phyloP scores from a whole-genome alignment of 768 basidiomycete genomes.

The Serendipita indica region DNA sequence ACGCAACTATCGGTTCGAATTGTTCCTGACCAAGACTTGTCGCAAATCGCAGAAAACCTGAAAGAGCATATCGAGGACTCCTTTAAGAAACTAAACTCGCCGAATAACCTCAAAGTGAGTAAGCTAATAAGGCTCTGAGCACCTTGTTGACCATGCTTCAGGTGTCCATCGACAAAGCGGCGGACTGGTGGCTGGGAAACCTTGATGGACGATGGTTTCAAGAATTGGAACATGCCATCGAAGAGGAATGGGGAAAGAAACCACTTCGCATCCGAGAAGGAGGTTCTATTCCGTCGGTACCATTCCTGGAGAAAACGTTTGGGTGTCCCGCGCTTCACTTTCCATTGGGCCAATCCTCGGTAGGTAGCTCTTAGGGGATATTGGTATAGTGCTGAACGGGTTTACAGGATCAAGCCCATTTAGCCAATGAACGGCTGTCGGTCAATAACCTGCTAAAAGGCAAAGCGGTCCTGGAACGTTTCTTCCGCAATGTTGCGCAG shows the following conservation, averaged over 20 bases:
- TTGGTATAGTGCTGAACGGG: conserved; percentile 8
- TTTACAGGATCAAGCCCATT: conserved; percentile 71
- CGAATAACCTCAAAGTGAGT: conserved; percentile 56
- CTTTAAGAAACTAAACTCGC: conserved; percentile 47
- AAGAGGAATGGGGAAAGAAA: conserved; percentile 72
- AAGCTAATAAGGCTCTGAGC: background rate
- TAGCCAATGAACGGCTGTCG: conserved; percentile 86
- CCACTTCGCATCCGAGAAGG: conserved; percentile 88
- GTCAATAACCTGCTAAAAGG: conserved; percentile 66
- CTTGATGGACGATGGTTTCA: conserved; percentile 76
- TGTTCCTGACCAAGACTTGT: conserved; percentile 82
- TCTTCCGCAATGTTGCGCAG: conserved; percentile 21
- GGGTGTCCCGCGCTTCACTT: conserved; percentile 80
- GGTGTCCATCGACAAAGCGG: conserved; percentile 68
- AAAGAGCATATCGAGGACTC: conserved; percentile 39
- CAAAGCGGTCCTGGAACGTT: conserved; percentile 61
- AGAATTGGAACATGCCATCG: conserved; percentile 66
- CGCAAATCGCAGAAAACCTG: conserved; percentile 47
- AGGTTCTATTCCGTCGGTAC: conserved; percentile 88
- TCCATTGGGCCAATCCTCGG: conserved; percentile 84
- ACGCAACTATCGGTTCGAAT: conserved; percentile 81
- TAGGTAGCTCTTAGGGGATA: conserved; percentile 25
- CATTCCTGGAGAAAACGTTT: conserved; percentile 86
- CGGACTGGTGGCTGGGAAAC: conserved; percentile 94
- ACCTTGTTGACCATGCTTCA: conserved; percentile 20